phyloP scores from a whole-genome alignment of 306 rosid genomes.

The Morella rubra region DNA sequence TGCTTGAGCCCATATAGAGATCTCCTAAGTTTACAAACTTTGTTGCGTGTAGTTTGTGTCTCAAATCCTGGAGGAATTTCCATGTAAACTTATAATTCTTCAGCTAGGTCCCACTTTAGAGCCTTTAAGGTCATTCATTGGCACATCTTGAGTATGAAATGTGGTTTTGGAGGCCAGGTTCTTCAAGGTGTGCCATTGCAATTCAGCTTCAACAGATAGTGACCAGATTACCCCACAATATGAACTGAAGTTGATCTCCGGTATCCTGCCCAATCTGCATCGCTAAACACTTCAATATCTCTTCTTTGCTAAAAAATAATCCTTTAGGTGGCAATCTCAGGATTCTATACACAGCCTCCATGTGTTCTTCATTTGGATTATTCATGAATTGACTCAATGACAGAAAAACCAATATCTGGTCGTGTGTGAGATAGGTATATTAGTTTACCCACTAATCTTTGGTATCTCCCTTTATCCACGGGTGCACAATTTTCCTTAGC shows the following conservation, averaged over 20 bases:
- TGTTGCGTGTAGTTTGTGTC: not conserved
- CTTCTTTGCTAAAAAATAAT: not conserved
- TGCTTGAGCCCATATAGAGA: not conserved
- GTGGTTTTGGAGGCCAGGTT: no score
- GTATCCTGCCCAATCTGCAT: not conserved
- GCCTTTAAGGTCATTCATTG: no score
- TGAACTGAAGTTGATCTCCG: not conserved
- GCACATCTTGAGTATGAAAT: no score
- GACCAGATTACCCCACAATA: conserved; percentile 15
- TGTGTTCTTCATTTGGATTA: not conserved
- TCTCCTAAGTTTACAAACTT: not conserved
- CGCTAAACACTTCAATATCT: not conserved
- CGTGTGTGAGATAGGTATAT: no score
- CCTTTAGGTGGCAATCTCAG: conserved; percentile 12
- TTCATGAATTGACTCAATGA: no score
- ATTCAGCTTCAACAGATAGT: no score
- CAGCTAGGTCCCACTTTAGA: no score
- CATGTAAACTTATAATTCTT: conserved; percentile 15
- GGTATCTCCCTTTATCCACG: not conserved
- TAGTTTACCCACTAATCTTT: not conserved
- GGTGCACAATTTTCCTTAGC: no score
- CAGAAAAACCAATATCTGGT: no score
- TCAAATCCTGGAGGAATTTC: conserved; percentile 2
- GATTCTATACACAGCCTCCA: not conserved
- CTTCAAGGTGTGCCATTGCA: no score